Evolutionary conservation across 2,329 filamentous ascomycete species (phyloP).

Genomic region (Bretziella fagacearum): DNA sequence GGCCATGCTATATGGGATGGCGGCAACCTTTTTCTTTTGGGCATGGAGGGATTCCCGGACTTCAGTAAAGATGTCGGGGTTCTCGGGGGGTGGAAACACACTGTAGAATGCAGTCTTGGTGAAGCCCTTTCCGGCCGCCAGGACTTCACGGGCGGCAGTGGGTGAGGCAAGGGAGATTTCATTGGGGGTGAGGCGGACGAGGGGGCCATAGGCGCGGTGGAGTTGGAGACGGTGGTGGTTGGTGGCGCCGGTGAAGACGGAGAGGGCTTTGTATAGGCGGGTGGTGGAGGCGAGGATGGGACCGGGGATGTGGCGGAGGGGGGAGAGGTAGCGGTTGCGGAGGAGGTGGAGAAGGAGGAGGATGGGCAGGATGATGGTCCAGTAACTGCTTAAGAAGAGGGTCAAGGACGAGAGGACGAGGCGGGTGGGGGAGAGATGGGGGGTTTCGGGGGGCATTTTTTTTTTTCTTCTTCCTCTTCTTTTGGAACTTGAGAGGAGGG

Average conservation of each 20-base stretch:
- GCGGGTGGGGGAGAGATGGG: neutral
- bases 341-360: slow-evolving; percentile 24
- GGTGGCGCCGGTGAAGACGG: slow-evolving; percentile 35
- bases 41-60: slow-evolving; percentile 36
- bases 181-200: slow-evolving; percentile 15
- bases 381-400: neutral
- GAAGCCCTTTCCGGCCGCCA: slow-evolving; percentile 34
- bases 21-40: slow-evolving; percentile 36
- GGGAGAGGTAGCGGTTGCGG: slow-evolving; percentile 34
- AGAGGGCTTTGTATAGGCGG: slow-evolving; percentile 23
- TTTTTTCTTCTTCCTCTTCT: too few relatives aligned
- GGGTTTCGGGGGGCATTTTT: neutral
- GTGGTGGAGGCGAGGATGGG: slow-evolving; percentile 42
- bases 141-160: slow-evolving; percentile 22
- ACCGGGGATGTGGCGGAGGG: slow-evolving; percentile 52
- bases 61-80: slow-evolving; percentile 42
- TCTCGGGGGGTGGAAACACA: slow-evolving; percentile 38
- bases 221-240: slow-evolving; percentile 27
- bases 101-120: slow-evolving; percentile 36
- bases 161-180: slow-evolving; percentile 14
- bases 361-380: neutral
- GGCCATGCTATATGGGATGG: slow-evolving; percentile 35
- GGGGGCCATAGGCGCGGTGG: slow-evolving; percentile 37
- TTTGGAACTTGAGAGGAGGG: neutral
- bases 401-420: neutral